Conservation (phyloP, 1,284 basidiomycete species). For the Coniophora puteana region DNA sequence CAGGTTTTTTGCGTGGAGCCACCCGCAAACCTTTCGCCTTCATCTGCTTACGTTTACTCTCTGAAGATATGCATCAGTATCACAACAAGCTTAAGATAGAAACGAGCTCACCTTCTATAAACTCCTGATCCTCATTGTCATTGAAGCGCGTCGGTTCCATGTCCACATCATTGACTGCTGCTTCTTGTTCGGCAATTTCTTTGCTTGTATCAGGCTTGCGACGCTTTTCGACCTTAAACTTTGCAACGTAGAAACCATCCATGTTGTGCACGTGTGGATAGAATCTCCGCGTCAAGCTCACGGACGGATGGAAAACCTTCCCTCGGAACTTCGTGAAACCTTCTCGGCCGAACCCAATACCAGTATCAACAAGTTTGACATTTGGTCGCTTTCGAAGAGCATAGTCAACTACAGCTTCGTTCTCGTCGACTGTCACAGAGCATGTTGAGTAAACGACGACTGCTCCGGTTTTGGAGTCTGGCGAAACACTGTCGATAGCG, state of each 20-base stretch:
- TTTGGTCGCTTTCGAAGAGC: constrained; percentile 97
- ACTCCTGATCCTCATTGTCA: constrained; percentile 65
- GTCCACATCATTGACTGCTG: constrained; percentile 24
- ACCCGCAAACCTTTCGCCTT: constrained; percentile 72
- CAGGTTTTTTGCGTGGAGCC: constrained; percentile 37
- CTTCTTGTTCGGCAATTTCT: constrained; percentile 35
- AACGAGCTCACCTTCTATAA: constrained; percentile 54
- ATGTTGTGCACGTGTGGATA: constrained; percentile 93
- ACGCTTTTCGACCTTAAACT: constrained; percentile 90
- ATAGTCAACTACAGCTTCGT: constrained; percentile 98
- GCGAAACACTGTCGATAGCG: constrained; percentile 93
- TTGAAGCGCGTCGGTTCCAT: constrained; percentile 50
- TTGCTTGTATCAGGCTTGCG: constrained; percentile 44
- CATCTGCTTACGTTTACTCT: constrained; percentile 66
- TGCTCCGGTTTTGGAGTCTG: constrained; percentile 88
- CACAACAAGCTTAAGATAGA: constrained; percentile 12
- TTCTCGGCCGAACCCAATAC: constrained; percentile 89
- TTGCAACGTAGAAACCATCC: constrained; percentile 99
- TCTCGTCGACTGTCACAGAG: constrained; percentile 97
- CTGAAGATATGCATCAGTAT: constrained; percentile 33
- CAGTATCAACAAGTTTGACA: constrained; percentile 90
- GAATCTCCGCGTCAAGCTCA: constrained; percentile 84
- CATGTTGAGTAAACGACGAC: constrained; percentile 99
- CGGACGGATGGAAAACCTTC: constrained; percentile 80
- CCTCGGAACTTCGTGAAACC: constrained; percentile 91